Evolutionary conservation across 192 early-diverging fungal genomes (phyloP).

Genomic region (Phlyctochytrium arcticum): DNA sequence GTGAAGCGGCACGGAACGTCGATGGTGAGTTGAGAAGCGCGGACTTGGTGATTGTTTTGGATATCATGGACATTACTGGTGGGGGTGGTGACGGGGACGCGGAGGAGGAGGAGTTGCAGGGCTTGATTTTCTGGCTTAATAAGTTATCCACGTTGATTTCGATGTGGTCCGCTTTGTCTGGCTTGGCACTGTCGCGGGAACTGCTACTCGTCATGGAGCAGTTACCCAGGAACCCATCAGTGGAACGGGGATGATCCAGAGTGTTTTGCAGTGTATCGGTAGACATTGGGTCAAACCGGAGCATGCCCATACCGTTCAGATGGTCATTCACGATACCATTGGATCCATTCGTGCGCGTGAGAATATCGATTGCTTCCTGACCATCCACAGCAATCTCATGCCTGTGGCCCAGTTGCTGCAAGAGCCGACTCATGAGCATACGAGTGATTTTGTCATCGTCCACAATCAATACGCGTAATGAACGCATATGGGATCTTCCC

Average conservation of each 20-base stretch:
- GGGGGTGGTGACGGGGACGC: background rate
- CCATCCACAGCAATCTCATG: conserved; percentile 15
- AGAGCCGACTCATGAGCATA: conserved; percentile 21
- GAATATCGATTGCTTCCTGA: conserved; percentile 13
- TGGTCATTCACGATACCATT: background rate
- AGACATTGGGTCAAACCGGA: background rate
- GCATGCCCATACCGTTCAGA: background rate
- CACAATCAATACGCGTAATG: conserved; percentile 14
- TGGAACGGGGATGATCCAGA: no score
- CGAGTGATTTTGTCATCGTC: conserved; percentile 23
- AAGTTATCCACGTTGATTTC: background rate
- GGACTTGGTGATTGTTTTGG: background rate
- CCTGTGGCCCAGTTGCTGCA: conserved; percentile 17
- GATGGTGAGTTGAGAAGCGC: no score
- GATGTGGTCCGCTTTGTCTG: background rate
- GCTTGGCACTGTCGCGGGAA: background rate
- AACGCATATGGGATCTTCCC: background rate
- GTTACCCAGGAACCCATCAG: no score
- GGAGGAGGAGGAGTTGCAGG: background rate
- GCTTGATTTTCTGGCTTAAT: background rate
- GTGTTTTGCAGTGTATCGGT: no score
- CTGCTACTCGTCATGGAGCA: background rate
- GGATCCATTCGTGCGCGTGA: background rate
- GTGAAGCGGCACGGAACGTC: background rate
- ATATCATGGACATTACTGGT: no score